Evolutionary conservation across 1,139 yeast species (phyloP), one percentile per base, ranked within the genome.

Genomic region (Wickerhamiella pararugosa): DNA sequence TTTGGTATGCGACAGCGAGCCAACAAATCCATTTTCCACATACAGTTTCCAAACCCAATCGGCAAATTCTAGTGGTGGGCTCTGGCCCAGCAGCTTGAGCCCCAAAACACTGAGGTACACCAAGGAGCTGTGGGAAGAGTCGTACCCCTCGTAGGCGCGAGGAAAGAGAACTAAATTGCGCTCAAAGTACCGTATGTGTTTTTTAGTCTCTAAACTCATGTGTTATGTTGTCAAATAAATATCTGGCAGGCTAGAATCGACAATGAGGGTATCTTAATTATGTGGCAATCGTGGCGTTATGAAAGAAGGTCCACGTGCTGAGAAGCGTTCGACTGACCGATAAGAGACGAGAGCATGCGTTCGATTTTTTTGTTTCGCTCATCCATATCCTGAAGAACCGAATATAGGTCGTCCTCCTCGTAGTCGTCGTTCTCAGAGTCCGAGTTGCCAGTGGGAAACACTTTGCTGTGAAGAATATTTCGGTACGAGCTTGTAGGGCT

Each of bases 21-120:
- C 73, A 44, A 83, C 56, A 55, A 78, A 76, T 5, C 79, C 78
- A 2, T 61, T 61, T 0, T 60, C 60, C 0, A 62, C 59, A 5
- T 61, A 66, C 2, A 75, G 64, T 34, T 65, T 55, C 63, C 65
- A 70, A 70, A 1, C 69, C 59, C 4, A 65, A 57, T 11, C n/a
- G 27, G 53, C 70, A 66, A 6, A 56, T 51, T 10, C 51, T 39
- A 27, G 21, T 9, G 28, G 21, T n/a, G 36, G 34, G 42, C 36
- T 44, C 35, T 56, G 59, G 2, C 67, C 65, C 21, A 81, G 53
- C 7, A 80, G 50, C 10, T 68, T 70, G 25, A 83, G 64, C 0
- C 86, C 86, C 27, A 74, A 69, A 1, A 82, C 57, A 46, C 82
- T 68, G 55, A 83, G 82, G 57, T 75, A 80, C 1, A 76, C 67